A percentile compares a stretch with the other conserved stretches of the same genome.
Evolutionary conservation across 192 early-diverging fungal species (phyloP).

Genomic region (Backusella luteola): DNA sequence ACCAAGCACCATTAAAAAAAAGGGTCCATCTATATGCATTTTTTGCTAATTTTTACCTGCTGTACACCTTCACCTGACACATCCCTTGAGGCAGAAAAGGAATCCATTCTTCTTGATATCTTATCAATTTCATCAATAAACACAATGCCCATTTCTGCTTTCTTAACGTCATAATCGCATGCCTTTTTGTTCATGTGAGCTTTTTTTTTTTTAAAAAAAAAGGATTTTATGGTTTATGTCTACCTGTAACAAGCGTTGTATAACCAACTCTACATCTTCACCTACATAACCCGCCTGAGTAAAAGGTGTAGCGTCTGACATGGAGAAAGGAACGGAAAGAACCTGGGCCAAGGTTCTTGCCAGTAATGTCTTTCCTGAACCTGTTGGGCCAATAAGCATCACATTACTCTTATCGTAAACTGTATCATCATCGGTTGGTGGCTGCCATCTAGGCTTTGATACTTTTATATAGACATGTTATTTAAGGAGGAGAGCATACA

Average conservation of each 20-base stretch:
- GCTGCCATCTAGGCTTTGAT: neutral
- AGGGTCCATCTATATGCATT: too few relatives aligned
- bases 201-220: neutral
- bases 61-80: constrained; percentile 94
- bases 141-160: constrained; percentile 84
- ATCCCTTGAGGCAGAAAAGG: constrained; percentile 72
- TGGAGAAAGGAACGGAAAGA: constrained; percentile 82
- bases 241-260: constrained; percentile 77
- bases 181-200: constrained; percentile 33
- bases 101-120: constrained; percentile 78
- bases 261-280: constrained; percentile 86
- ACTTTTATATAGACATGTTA: neutral
- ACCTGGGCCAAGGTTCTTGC: constrained; percentile 83
- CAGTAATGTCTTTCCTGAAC: constrained; percentile 80
- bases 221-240: neutral
- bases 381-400: constrained; percentile 82
- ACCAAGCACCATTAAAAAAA: neutral
- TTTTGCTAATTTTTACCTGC: constrained; percentile 39
- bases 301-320: constrained; percentile 86
- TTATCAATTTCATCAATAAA: constrained; percentile 95
- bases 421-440: constrained; percentile 31
- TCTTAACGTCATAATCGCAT: constrained; percentile 83
- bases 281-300: constrained; percentile 91
- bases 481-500: too few relatives aligned
- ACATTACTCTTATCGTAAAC: constrained; percentile 89